Base-by-base conservation (phyloP, 768 basidiomycete genomes). In the Lentinula sp. region DNA sequence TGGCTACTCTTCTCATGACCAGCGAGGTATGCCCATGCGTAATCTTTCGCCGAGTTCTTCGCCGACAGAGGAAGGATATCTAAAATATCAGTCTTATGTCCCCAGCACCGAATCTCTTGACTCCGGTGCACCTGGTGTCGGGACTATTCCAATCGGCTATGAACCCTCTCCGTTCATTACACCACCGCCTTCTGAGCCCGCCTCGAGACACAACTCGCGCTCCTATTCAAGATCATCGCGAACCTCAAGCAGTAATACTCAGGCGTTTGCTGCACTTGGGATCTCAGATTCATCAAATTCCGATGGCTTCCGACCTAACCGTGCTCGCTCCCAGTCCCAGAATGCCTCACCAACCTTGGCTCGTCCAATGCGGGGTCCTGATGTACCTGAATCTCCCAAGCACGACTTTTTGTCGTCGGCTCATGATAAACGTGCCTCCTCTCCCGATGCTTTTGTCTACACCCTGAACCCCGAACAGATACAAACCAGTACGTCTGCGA, bases 361-460 rank as follows among this genome's bases (percentile, higher is more conserved):
- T 46, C 46, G 23, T 59, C 16, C 57, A 3, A 39, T 35, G 46
- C 45, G 34, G 10, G 46, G 21, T 48, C 43, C 46, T 4, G 45
- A 49, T 39, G 43, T 49, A 10, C 57, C 57, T 0, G 45, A 23
- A 40, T 43, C 56, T 16, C 56, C 42, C n/a, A 43, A 21, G 15
- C 2, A 39, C 18, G 56, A 42, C 6, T 45, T 39, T 43, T 9
- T n/a, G 8, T 43, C 37, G 15, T 15, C 39, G 54, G 23, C 37
- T 21, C 56, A 57, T 46, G 11, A 43, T 21, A 59, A 50, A 49
- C 57, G 57, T 8, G 57, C 57, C 8, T 59, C 57, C 5, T 59
- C 57, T 48, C 57, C 57, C 4, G 57, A 59, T n/a, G 57, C 48
- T 8, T 18, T 56, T n/a, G 55, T 56, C 7, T 56, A 56, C 13